Conservation (phyloP, 2,329 filamentous ascomycete species). For the Zasmidium angulare region DNA sequence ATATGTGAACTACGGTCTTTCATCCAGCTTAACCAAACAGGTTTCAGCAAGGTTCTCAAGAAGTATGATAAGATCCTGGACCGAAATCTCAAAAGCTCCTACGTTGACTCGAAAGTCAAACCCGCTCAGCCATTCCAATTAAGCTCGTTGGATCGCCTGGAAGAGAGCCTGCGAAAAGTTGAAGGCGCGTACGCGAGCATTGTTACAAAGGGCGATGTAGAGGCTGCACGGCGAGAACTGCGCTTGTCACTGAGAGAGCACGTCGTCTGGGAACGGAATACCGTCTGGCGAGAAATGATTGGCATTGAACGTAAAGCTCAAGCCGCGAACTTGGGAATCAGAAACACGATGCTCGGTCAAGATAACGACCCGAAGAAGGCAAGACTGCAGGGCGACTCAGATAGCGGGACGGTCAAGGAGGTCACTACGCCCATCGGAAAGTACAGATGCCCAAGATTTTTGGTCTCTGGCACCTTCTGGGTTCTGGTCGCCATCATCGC, state of each 20-base stretch:
- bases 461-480: slow-evolving; percentile 79
- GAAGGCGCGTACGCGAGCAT: slow-evolving; percentile 79
- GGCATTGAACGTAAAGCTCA: slow-evolving; percentile 94
- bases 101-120: slow-evolving; percentile 72
- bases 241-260: slow-evolving; percentile 90
- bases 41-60: slow-evolving; percentile 93
- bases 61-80: slow-evolving; percentile 98
- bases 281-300: slow-evolving; percentile 98
- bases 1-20: slow-evolving; percentile 95
- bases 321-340: slow-evolving; percentile 81
- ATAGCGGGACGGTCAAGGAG: slow-evolving; percentile 64
- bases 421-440: slow-evolving; percentile 77
- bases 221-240: slow-evolving; percentile 77
- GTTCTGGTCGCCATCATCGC: slow-evolving; percentile 69
- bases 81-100: slow-evolving; percentile 72
- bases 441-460: slow-evolving; percentile 74
- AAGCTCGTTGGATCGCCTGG: slow-evolving; percentile 67
- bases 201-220: slow-evolving; percentile 76
- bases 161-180: slow-evolving; percentile 70
- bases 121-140: slow-evolving; percentile 78
- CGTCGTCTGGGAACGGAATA: slow-evolving; percentile 98
- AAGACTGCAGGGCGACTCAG: slow-evolving; percentile 81
- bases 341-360: slow-evolving; percentile 74
- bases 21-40: slow-evolving; percentile 92
- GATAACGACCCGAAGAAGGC: slow-evolving; percentile 67